Evolutionary conservation across 306 rosid genomes (phyloP), one percentile per base, ranked within the genome.

Genomic region (Cucurbita maxima): DNA sequence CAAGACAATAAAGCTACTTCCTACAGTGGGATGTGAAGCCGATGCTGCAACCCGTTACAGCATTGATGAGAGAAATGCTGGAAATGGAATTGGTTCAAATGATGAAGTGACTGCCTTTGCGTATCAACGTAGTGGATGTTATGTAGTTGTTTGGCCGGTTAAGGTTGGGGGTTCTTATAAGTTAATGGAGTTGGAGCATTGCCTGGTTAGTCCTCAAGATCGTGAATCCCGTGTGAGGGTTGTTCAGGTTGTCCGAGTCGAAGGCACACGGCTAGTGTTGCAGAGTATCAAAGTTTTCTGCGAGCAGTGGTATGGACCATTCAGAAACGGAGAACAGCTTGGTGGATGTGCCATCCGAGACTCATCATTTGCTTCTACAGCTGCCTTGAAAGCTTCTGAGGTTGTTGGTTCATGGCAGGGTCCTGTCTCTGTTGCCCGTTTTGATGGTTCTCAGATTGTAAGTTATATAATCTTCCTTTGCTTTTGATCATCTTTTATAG

Each of bases 261-360:
- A 77, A 63, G 72, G 76, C 74, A 63, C 69, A 45, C 84, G 81
- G 79, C 73, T 86, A 76, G 81, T 15, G n/a, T 76, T 94, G 59
- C 72, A 82, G 75, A 81, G 81, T 22, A 76, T 89, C 58, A 80
- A 78, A 81, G 92, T 91, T 50, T 88, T 80, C 84, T 83, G 92
- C 52, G 99, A 94, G 84, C 95, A 86, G 80, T 94, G 99, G 97
- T 94, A 94, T 62, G 97, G 99, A n/a, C 99, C 99, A 57, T 94
- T 84, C 83, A 89, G 96, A 82, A 86, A 94, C 40, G 99, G 99
- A 10, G 97, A 94, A 4, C 99, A 94, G 81, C 84, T 94, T 15
- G 99, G 99, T 37, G 99, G 99, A 64, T 94, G 99, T 59, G 84
- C 97, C 11, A 89, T 94, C 63, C 85, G 83, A 2, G 96, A 94